Evolutionary conservation across 768 basidiomycete genomes (phyloP).

Genomic region (Pleurotus eryngii): DNA sequence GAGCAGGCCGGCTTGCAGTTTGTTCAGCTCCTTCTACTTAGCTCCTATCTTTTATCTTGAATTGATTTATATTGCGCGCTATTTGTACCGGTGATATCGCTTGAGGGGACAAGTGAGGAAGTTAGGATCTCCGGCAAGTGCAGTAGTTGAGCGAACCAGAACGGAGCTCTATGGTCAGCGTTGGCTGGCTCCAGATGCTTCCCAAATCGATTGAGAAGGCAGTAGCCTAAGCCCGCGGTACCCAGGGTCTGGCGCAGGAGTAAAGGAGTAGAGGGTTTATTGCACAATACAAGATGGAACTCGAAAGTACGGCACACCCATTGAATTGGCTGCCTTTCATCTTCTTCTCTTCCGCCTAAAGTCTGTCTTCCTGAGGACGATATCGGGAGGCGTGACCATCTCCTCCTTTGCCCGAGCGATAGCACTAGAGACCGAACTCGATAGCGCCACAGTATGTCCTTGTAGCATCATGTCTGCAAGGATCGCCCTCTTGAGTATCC

Average conservation of each 20-base stretch:
- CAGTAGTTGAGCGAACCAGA: no score
- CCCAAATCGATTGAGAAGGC: no score
- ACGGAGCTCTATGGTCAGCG: no score
- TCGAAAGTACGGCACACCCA: background rate
- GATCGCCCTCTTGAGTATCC: conserved; percentile 1
- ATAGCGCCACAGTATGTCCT: background rate
- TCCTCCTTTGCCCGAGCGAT: conserved; percentile 1
- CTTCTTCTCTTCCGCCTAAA: background rate
- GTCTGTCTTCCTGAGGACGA: background rate
- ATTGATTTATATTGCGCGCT: background rate
- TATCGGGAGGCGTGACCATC: conserved; percentile 1
- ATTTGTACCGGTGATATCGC: background rate
- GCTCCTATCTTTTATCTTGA: background rate
- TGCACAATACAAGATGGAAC: background rate
- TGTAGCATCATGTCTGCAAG: background rate
- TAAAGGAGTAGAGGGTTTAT: no score
- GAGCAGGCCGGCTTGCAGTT: background rate
- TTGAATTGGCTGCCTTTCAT: no score
- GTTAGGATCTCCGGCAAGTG: no score
- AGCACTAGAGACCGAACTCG: background rate
- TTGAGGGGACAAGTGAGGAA: no score
- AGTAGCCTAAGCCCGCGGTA: no score
- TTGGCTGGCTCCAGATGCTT: no score
- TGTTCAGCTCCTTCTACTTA: background rate
- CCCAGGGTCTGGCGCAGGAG: no score